These are phyloP conservation scores for Cordyceps militaris DNA, from an alignment of 2,329 filamentous ascomycete genomes.

Conservation along the genomic window DNA sequence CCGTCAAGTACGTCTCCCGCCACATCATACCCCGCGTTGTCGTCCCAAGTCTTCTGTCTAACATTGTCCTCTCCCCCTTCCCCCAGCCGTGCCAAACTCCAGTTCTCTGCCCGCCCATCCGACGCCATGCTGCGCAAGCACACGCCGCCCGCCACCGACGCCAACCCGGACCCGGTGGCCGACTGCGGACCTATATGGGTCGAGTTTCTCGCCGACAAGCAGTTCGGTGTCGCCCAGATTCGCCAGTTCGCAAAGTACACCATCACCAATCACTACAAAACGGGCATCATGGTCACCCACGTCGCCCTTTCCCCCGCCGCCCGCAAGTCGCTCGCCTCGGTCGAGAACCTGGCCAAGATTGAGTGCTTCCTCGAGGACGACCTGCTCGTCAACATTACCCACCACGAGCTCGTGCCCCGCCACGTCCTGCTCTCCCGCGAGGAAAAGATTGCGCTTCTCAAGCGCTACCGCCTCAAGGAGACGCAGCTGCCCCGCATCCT, in stretches of 20 bases:
- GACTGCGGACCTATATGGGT: constrained; percentile 87
- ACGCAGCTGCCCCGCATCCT: constrained; percentile 92
- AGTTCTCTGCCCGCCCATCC: constrained; percentile 80
- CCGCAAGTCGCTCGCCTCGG: constrained; percentile 74
- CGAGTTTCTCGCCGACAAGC: constrained; percentile 77
- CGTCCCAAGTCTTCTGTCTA: neutral
- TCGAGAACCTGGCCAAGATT: constrained; percentile 70
- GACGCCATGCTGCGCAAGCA: constrained; percentile 79
- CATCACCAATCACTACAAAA: constrained; percentile 72
- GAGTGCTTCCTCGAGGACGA: constrained; percentile 97
- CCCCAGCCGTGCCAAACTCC: constrained; percentile 70
- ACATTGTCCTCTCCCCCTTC: neutral
- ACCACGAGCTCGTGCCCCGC: constrained; percentile 91
- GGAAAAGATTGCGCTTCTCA: constrained; percentile 79
- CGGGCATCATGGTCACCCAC: constrained; percentile 83
- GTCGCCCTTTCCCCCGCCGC: constrained; percentile 78
- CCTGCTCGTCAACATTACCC: constrained; percentile 93
- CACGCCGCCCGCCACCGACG: constrained; percentile 61
- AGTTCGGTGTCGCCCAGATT: constrained; percentile 86
- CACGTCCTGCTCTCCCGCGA: constrained; percentile 85
- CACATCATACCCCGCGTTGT: neutral
- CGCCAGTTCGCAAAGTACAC: constrained; percentile 82
- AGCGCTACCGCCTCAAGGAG: constrained; percentile 93
- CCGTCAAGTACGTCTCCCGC: constrained; percentile 54
- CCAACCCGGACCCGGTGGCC: constrained; percentile 61